phyloP scores from a whole-genome alignment of 768 basidiomycete species.

The Tylopilus vinaceipallidus region DNA sequence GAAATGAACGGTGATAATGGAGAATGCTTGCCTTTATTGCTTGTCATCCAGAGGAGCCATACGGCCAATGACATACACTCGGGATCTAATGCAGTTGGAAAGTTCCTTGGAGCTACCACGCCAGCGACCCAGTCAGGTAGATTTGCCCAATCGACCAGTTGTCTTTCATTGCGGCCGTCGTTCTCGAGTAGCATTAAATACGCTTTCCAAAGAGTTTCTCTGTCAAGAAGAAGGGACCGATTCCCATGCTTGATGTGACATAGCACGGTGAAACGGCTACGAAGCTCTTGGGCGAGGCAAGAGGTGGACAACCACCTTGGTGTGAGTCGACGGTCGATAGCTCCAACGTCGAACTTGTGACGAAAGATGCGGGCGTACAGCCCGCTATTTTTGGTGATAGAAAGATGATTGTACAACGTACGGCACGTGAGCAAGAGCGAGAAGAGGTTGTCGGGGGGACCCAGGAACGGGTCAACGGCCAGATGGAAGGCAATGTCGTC shows the following conservation, averaged over 20 bases:
- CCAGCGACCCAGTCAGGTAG: conserved; percentile 29
- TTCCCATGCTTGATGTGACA: conserved; percentile 38
- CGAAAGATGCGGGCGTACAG: conserved; percentile 46
- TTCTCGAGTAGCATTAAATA: conserved; percentile 56
- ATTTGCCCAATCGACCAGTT: conserved; percentile 42
- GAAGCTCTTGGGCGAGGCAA: conserved; percentile 43
- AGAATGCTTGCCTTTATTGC: conserved; percentile 34
- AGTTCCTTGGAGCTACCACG: conserved; percentile 12
- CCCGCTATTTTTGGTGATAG: conserved; percentile 33
- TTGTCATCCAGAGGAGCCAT: conserved; percentile 50
- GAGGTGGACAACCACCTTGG: conserved; percentile 36
- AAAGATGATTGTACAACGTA: conserved; percentile 35
- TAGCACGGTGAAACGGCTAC: conserved; percentile 40
- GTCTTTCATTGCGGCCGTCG: conserved; percentile 45
- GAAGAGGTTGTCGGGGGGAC: conserved; percentile 42
- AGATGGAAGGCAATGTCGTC: conserved; percentile 44
- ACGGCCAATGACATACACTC: conserved; percentile 39
- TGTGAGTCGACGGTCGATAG: conserved; percentile 39
- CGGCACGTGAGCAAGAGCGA: conserved; percentile 40
- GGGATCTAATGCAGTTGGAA: conserved; percentile 23
- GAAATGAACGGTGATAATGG: background rate
- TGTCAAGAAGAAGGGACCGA: conserved; percentile 14
- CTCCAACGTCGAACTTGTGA: conserved; percentile 43
- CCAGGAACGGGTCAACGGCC: conserved; percentile 36
- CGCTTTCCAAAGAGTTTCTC: conserved; percentile 51